Conservation (phyloP, 2,329 filamentous ascomycete genomes). For the Bipolaris bicolor region DNA sequence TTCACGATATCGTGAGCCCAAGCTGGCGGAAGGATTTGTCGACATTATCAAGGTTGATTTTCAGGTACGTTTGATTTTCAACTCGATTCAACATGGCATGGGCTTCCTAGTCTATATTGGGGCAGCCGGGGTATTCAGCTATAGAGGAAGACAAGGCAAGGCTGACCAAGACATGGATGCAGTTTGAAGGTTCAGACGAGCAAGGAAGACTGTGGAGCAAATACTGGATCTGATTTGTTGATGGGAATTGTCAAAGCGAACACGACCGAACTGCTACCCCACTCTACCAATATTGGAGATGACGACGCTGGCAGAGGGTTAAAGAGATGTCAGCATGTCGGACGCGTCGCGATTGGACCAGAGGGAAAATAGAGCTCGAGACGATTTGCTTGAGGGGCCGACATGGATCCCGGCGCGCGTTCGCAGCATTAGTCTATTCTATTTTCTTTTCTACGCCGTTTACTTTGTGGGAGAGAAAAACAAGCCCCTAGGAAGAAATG, state of each 20-base stretch:
- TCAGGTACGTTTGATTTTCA: constrained; percentile 53
- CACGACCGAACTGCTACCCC: constrained; percentile 2
- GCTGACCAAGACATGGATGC: constrained; percentile 26
- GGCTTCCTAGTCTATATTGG: constrained; percentile 2
- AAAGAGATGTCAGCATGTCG: not conserved
- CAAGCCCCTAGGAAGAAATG: not conserved
- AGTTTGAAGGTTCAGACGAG: constrained; percentile 71
- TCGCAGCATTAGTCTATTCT: constrained; percentile 24
- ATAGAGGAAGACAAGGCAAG: constrained; percentile 1
- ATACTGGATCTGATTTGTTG: constrained; percentile 69
- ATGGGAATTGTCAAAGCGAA: constrained; percentile 1
- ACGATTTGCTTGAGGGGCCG: constrained; percentile 9
- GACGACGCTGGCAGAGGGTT: constrained; percentile 19
- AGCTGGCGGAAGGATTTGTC: constrained; percentile 77
- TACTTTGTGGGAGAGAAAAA: not conserved
- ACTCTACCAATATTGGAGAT: constrained; percentile 10
- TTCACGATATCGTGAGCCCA: constrained; percentile 75
- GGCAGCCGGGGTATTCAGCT: not conserved
- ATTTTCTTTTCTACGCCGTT: constrained; percentile 13
- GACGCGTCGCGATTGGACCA: constrained; percentile 11
- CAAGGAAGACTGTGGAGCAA: constrained; percentile 74
- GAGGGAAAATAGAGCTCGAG: not conserved
- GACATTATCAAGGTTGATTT: constrained; percentile 81
- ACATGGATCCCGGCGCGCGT: constrained; percentile 23
- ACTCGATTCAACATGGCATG: constrained; percentile 1